Evolutionary conservation across 108 stramenopile species (phyloP).

Genomic region (Discostella stelligeroides): DNA sequence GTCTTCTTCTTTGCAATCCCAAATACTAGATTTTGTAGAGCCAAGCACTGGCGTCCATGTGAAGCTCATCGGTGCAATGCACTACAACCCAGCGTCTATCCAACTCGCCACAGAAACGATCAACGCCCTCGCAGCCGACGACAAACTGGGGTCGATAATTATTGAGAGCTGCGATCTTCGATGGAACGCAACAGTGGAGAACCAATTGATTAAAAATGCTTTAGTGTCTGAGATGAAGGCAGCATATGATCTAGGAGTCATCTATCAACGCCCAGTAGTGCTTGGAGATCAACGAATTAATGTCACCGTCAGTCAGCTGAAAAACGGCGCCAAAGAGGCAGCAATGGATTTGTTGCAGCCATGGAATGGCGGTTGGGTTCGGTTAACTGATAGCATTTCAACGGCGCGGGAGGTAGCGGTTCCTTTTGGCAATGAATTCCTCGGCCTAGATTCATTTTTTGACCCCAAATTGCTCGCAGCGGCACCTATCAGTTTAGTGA

Average conservation of each 20-base stretch:
- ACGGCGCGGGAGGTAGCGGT: conserved; percentile 48
- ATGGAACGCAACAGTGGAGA: conserved; percentile 64
- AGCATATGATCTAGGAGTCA: conserved; percentile 53
- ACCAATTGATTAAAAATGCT: conserved; percentile 38
- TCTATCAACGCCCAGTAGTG: conserved; percentile 58
- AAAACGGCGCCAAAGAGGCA: conserved; percentile 51
- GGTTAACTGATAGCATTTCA: conserved; percentile 37
- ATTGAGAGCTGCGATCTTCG: conserved; percentile 68
- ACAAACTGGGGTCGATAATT: conserved; percentile 58
- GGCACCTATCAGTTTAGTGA: conserved; percentile 56
- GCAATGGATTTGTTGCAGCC: conserved; percentile 40
- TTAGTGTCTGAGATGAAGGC: conserved; percentile 67
- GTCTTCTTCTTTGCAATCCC: conserved; percentile 25
- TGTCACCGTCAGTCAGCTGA: conserved; percentile 51
- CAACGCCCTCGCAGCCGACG: conserved; percentile 36
- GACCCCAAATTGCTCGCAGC: conserved; percentile 57
- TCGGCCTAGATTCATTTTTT: conserved; percentile 58
- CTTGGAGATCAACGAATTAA: conserved; percentile 74
- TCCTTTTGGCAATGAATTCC: conserved; percentile 45
- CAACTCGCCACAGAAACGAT: conserved; percentile 48
- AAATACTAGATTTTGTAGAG: conserved; percentile 63
- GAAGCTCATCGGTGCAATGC: conserved; percentile 57
- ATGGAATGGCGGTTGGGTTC: conserved; percentile 54
- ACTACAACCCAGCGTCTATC: conserved; percentile 66
- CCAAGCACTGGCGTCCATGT: conserved; percentile 57